phyloP scores from a whole-genome alignment of 2,329 filamentous ascomycete genomes.

The Pyricularia pennisetigena region DNA sequence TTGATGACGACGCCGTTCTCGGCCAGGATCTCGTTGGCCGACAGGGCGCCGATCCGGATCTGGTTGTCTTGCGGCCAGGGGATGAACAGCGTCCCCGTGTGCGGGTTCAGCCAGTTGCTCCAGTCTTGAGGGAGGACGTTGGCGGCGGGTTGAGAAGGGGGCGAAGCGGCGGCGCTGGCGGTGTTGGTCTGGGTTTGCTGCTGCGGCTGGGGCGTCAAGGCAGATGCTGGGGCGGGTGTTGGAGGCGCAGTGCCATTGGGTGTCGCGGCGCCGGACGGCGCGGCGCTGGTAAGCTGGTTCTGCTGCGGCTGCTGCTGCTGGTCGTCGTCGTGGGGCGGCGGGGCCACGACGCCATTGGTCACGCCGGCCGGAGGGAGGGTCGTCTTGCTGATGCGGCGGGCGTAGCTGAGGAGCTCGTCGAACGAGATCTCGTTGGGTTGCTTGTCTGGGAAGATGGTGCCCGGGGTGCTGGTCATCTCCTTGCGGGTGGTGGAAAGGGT shows the following conservation, averaged over 20 bases:
- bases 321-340: slow-evolving; percentile 14
- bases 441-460: slow-evolving; percentile 42
- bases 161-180: slow-evolving; percentile 16
- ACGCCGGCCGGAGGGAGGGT: slow-evolving; percentile 59
- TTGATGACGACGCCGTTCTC: slow-evolving; percentile 54
- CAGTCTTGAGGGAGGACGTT: slow-evolving; percentile 36
- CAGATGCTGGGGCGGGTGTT: slow-evolving; percentile 10
- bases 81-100: slow-evolving; percentile 51
- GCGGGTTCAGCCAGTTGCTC: slow-evolving; percentile 42
- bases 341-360: slow-evolving; percentile 25
- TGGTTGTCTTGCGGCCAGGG: slow-evolving; percentile 68
- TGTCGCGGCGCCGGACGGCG: background rate
- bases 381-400: slow-evolving; percentile 69
- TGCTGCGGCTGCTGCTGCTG: slow-evolving; percentile 1
- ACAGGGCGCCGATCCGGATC: slow-evolving; percentile 60
- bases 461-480: slow-evolving; percentile 56
- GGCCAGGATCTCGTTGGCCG: slow-evolving; percentile 49
- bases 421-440: slow-evolving; percentile 48
- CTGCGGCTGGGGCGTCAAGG: slow-evolving; percentile 2
- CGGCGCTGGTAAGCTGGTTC: slow-evolving; percentile 8
- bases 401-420: slow-evolving; percentile 66
- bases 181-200: slow-evolving; percentile 14
- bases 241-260: slow-evolving; percentile 10
- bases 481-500: slow-evolving; percentile 64
- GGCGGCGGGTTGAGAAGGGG: slow-evolving; percentile 16